Evolutionary conservation across 164 flowering plant genomes (phyloP), one percentile per base, ranked within the genome.

Genomic region (Santalum album): DNA sequence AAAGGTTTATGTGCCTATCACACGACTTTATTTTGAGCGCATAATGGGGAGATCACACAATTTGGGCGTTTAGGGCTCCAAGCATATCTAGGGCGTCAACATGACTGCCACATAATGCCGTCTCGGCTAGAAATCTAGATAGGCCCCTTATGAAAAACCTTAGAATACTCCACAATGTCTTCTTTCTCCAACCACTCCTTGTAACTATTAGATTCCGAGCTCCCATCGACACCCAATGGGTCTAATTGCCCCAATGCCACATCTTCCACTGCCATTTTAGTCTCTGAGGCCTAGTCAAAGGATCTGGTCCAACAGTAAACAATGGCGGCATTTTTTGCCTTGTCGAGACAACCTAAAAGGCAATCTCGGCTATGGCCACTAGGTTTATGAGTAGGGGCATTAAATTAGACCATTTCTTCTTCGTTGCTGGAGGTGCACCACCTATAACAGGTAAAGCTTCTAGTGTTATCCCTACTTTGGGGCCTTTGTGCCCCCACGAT

Each of bases 121-220:
- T n/a, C n/a, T n/a, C n/a, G n/a, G n/a, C n/a, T 90, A 53, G 72
- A 35, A 46, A 92, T 82, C 55, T 61, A 64, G 40, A 92, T 54
- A 0, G 98, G 98, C 38, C 85, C 72, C 58, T 70, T 79, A 12
- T 27, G 32, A 60, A 89, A 92, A 68, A 87, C 90, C 68, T 96
- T 87, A 43, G 84, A 69, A 60, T 84, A 83, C 19, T 50, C 53
- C 12, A 87, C 76, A 16, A 75, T 66, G 42, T 92, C 99, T 61
- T 71, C 79, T 53, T 53, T 79, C 75, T 79, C 92, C 73, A 89
- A 70, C 96, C 92, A 90, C 53, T 74, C 75, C 70, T 85, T 84
- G 35, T 97, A 92, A 23, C 63, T 53, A 24, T 54, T 73, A 0
- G 16, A 39, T 12, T 19, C 57, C 36, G 21, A 11, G 15, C 25